Conservation (phyloP, 2,329 filamentous ascomycete species). For the Samsoniella hepiali region DNA sequence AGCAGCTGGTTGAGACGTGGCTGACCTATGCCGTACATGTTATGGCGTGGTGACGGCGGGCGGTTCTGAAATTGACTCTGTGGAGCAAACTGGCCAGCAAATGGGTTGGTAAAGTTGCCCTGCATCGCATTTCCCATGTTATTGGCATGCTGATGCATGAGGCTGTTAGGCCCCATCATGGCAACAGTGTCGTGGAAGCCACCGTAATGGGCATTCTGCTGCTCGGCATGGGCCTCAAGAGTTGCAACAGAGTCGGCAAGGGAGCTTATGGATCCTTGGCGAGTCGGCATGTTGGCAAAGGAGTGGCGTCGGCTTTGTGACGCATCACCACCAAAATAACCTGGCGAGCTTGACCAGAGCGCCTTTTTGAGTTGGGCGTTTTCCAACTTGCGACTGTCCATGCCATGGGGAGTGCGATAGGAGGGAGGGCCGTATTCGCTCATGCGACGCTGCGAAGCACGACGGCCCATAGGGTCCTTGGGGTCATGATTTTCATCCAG, state of each 20-base stretch:
- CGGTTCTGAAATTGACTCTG: constrained; percentile 46
- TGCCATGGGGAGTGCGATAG: constrained; percentile 47
- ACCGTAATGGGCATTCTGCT: constrained; percentile 39
- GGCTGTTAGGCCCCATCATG: constrained; percentile 27
- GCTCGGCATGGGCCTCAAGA: constrained; percentile 47
- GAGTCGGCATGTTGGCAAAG: constrained; percentile 66
- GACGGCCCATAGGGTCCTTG: constrained; percentile 45
- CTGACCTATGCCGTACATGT: constrained; percentile 58
- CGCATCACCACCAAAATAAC: constrained; percentile 61
- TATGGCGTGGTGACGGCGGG: constrained; percentile 59
- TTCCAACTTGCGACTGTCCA: constrained; percentile 61
- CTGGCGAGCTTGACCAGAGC: constrained; percentile 69
- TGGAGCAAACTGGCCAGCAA: constrained; percentile 46
- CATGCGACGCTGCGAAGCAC: constrained; percentile 50
- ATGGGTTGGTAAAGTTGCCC: constrained; percentile 35
- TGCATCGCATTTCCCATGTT: constrained; percentile 28
- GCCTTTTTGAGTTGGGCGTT: constrained; percentile 58
- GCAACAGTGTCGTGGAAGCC: constrained; percentile 37
- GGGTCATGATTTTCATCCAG: constrained; percentile 59
- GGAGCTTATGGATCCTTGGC: constrained; percentile 62
- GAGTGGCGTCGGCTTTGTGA: constrained; percentile 77
- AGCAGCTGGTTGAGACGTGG: constrained; percentile 66
- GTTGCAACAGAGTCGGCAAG: constrained; percentile 49
- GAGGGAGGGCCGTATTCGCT: constrained; percentile 51
- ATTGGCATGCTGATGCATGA: constrained; percentile 1